phyloP scores from a whole-genome alignment of 177 flowering plant species.

The Vitis hybrid region DNA sequence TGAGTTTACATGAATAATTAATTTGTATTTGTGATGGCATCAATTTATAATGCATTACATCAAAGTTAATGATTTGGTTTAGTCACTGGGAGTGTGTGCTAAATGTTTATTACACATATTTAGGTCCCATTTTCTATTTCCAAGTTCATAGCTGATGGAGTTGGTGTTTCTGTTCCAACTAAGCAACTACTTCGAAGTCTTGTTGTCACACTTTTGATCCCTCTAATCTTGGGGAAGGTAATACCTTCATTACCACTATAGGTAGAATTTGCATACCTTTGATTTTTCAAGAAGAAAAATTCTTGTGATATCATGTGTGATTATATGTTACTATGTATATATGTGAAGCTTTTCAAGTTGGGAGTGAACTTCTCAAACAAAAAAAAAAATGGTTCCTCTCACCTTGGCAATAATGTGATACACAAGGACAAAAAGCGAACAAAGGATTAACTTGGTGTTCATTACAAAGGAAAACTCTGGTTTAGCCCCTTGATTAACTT shows the following conservation, averaged over 20 bases:
- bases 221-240: conserved; percentile 88
- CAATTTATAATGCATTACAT: not conserved
- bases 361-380: too few species aligned
- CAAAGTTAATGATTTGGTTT: not conserved
- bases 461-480: too few species aligned
- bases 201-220: conserved; percentile 64
- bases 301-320: too few species aligned
- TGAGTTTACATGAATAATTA: not conserved
- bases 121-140: conserved; percentile 87
- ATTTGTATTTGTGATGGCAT: not conserved
- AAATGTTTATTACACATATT: conserved; percentile 1
- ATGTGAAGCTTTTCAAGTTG: too few species aligned
- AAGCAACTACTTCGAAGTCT: conserved; percentile 70
- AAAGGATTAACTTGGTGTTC: too few species aligned
- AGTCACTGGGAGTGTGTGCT: not conserved
- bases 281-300: too few species aligned
- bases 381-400: too few species aligned
- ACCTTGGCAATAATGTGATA: too few species aligned
- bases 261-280: too few species aligned
- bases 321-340: too few species aligned
- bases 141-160: conserved; percentile 74
- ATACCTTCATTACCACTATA: not conserved
- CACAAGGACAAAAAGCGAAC: too few species aligned
- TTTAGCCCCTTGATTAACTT: too few species aligned
- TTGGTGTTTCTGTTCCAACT: conserved; percentile 79